These are phyloP conservation scores for Chamaenerion angustifolium DNA, from an alignment of 345 rosid species.

Conservation along the genomic window DNA sequence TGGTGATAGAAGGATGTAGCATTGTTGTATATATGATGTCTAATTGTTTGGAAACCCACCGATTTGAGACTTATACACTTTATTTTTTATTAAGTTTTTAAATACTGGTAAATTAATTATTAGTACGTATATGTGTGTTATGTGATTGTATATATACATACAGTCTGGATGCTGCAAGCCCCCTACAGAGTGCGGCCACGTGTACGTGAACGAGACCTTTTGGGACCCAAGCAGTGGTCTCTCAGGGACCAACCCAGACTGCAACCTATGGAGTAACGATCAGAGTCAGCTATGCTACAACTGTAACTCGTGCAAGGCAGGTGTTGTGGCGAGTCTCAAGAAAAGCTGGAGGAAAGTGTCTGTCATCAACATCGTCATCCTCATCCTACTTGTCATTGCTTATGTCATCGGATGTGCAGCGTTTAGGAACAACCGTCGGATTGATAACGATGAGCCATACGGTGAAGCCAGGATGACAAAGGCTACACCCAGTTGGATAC, in stretches of 20 bases:
- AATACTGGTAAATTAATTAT: too few relatives aligned
- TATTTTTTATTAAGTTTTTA: too few relatives aligned
- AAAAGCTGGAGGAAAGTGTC: slow-evolving; percentile 96
- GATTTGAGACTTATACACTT: too few relatives aligned
- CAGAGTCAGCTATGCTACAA: slow-evolving; percentile 55
- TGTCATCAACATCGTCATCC: slow-evolving; percentile 57
- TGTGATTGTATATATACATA: slow-evolving; percentile 7
- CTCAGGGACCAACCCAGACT: slow-evolving; percentile 30
- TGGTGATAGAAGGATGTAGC: too few relatives aligned
- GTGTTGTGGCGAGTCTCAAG: slow-evolving; percentile 73
- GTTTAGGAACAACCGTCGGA: slow-evolving; percentile 59
- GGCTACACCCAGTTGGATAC: slow-evolving; percentile 53
- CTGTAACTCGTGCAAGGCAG: slow-evolving; percentile 86
- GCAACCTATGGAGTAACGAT: slow-evolving; percentile 61
- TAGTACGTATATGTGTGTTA: neutral
- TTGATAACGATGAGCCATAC: slow-evolving; percentile 67
- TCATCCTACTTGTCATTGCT: slow-evolving; percentile 58
- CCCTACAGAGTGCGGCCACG: slow-evolving; percentile 62
- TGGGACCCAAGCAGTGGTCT: slow-evolving; percentile 38
- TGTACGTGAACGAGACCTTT: slow-evolving; percentile 54
- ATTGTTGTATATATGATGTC: too few relatives aligned
- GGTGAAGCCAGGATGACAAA: slow-evolving; percentile 77
- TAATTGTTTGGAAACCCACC: too few relatives aligned
- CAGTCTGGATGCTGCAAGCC: slow-evolving; percentile 99
- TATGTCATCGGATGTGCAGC: slow-evolving; percentile 72